A percentile compares a stretch with the other conserved stretches of the same genome.
These are phyloP conservation scores for Cyclotella distinguenda DNA, from an alignment of 108 stramenopile genomes.

Conservation along the genomic window DNA sequence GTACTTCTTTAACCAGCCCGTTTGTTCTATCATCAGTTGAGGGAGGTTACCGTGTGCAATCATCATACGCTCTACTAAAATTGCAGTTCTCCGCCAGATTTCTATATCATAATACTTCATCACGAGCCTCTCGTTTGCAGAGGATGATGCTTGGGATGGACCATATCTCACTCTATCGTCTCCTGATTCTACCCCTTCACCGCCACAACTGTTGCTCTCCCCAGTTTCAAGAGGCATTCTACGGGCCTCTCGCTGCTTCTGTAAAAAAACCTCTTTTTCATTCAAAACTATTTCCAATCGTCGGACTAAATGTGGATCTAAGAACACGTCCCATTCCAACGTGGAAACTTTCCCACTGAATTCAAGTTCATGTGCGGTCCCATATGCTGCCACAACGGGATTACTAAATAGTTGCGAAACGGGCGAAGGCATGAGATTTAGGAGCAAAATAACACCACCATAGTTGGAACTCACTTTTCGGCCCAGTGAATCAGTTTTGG, in stretches of 20 bases:
- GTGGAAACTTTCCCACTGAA: slow-evolving; percentile 55
- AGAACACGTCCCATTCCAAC: slow-evolving; percentile 83
- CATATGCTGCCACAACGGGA: slow-evolving; percentile 88
- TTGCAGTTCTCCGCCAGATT: slow-evolving; percentile 48
- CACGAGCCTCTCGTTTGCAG: slow-evolving; percentile 45
- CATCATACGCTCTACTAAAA: slow-evolving; percentile 74
- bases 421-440: too few relatives aligned
- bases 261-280: slow-evolving; percentile 55
- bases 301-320: slow-evolving; percentile 71
- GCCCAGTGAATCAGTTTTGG: slow-evolving; percentile 86
- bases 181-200: slow-evolving; percentile 1
- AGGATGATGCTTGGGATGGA: slow-evolving; percentile 7
- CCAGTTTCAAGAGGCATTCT: slow-evolving; percentile 9
- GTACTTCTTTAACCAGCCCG: slow-evolving; percentile 63
- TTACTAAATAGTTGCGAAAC: slow-evolving; percentile 47
- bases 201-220: not conserved
- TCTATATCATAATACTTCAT: slow-evolving; percentile 62
- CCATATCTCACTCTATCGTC: slow-evolving; percentile 8
- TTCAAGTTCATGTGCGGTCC: slow-evolving; percentile 66
- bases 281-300: slow-evolving; percentile 70
- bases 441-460: not conserved
- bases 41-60: slow-evolving; percentile 82
- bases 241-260: slow-evolving; percentile 37
- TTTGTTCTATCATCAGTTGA: slow-evolving; percentile 74
- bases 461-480: slow-evolving; percentile 53